These are phyloP conservation scores for Mollisiaceae sp. DNA, from an alignment of 2,329 filamentous ascomycete species.

Conservation along the genomic window DNA sequence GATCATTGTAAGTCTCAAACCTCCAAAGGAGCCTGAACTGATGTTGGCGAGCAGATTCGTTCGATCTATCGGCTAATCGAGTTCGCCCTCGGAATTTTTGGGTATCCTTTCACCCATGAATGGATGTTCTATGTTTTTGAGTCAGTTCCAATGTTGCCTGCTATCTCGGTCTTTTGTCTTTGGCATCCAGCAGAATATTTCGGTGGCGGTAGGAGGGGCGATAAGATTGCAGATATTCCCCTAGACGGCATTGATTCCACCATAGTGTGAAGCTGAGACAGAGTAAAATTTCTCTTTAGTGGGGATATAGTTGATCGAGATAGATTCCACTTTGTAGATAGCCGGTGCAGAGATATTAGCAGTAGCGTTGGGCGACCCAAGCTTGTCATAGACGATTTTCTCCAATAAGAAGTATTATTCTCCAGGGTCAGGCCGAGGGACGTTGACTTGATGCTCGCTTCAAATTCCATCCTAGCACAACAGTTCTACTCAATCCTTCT, in stretches of 20 bases:
- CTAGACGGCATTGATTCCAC: not conserved
- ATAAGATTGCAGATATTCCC: not conserved
- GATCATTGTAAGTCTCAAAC: constrained; percentile 49
- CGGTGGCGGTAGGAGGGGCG: not conserved
- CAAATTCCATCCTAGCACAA: constrained; percentile 12
- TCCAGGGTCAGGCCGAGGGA: not conserved
- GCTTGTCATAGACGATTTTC: not conserved
- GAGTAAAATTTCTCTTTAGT: not conserved
- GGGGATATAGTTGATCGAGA: not conserved
- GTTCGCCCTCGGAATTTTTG: constrained; percentile 56
- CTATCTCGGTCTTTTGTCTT: constrained; percentile 54
- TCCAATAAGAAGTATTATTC: not conserved
- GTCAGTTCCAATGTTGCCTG: constrained; percentile 52
- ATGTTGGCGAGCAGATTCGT: constrained; percentile 45
- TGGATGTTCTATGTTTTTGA: constrained; percentile 61
- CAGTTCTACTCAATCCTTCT: constrained; percentile 12
- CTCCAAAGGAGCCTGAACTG: not conserved
- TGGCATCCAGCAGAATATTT: constrained; percentile 54
- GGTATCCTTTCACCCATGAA: constrained; percentile 56
- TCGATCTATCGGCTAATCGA: constrained; percentile 60
- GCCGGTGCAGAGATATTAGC: not conserved
- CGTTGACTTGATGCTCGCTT: not conserved
- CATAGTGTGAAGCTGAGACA: not conserved
- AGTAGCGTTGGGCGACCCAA: not conserved
- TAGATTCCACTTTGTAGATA: not conserved